Conservation (phyloP, 176 grass and related monocot genomes). For the Aegilops bicornis region DNA sequence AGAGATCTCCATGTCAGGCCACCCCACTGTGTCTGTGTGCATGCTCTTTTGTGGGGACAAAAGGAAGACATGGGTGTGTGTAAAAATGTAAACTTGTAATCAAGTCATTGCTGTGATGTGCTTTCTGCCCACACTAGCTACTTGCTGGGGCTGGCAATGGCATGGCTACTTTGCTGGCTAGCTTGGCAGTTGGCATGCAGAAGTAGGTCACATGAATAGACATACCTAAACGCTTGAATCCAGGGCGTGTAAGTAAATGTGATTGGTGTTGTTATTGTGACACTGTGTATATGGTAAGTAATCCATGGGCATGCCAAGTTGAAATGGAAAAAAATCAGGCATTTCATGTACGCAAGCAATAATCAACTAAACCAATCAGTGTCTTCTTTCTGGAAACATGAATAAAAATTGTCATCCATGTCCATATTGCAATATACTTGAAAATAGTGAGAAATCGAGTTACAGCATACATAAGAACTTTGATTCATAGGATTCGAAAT, state of each 20-base stretch:
- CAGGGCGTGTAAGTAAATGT: not conserved
- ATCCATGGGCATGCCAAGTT: not conserved
- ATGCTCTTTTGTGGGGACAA: conserved; percentile 50
- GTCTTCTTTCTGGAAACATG: not conserved
- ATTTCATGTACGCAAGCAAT: not conserved
- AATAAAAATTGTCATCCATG: not conserved
- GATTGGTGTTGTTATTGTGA: not conserved
- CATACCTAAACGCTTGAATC: not conserved
- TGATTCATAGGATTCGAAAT: too few species aligned
- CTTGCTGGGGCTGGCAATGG: conserved; percentile 39
- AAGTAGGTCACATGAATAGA: conserved; percentile 31
- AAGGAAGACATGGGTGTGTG: conserved; percentile 16
- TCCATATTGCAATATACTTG: not conserved
- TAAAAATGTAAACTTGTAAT: conserved; percentile 36
- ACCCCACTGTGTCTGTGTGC: conserved; percentile 29
- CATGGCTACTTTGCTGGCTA: not conserved
- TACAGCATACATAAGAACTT: not conserved
- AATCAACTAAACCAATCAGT: not conserved
- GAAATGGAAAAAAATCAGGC: not conserved
- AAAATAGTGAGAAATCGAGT: not conserved
- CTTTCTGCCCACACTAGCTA: conserved; percentile 52
- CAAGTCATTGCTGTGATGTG: conserved; percentile 18
- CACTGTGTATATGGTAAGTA: not conserved
- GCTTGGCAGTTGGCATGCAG: not conserved
- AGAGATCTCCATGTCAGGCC: conserved; percentile 56